Conservation (phyloP, 1,284 basidiomycete genomes). For the Anthracocystis panici-leucophaei region DNA sequence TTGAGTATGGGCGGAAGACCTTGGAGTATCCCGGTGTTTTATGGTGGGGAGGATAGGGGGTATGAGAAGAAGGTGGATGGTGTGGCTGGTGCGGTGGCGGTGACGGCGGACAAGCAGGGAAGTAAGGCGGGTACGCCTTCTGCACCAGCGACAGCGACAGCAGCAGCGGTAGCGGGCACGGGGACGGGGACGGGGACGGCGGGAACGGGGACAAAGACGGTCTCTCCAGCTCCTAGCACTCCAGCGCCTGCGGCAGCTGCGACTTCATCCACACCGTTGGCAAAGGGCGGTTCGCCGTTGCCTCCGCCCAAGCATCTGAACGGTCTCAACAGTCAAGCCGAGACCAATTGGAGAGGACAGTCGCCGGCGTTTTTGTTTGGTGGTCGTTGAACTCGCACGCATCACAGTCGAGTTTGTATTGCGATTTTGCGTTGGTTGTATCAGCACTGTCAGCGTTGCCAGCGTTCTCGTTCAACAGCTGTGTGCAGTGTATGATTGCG, state of each 20-base stretch:
- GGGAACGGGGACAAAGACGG: slow-evolving; percentile 3
- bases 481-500: neutral
- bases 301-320: slow-evolving; percentile 47
- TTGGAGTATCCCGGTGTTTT: slow-evolving; percentile 59
- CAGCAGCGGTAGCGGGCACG: neutral
- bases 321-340: slow-evolving; percentile 19
- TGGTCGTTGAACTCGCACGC: slow-evolving; percentile 21
- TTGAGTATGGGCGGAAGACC: slow-evolving; percentile 58
- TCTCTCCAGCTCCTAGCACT: slow-evolving; percentile 20
- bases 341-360: slow-evolving; percentile 45
- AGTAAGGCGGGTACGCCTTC: slow-evolving; percentile 34
- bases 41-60: slow-evolving; percentile 48
- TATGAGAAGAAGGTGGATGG: slow-evolving; percentile 47
- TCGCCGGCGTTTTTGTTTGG: slow-evolving; percentile 49
- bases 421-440: neutral
- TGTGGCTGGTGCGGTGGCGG: neutral
- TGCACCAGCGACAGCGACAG: neutral
- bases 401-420: neutral
- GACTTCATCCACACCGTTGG: neutral
- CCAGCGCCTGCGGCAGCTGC: slow-evolving; percentile 1
- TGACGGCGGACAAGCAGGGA: slow-evolving; percentile 7
- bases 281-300: slow-evolving; percentile 29
- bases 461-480: neutral
- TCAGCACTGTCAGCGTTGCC: neutral
- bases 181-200: slow-evolving; percentile 1